Percentiles rank a stretch among this genome's conserved stretches.
These are phyloP conservation scores for Sporisorium scitamineum DNA, from an alignment of 1,284 basidiomycete species.

Conservation along the genomic window DNA sequence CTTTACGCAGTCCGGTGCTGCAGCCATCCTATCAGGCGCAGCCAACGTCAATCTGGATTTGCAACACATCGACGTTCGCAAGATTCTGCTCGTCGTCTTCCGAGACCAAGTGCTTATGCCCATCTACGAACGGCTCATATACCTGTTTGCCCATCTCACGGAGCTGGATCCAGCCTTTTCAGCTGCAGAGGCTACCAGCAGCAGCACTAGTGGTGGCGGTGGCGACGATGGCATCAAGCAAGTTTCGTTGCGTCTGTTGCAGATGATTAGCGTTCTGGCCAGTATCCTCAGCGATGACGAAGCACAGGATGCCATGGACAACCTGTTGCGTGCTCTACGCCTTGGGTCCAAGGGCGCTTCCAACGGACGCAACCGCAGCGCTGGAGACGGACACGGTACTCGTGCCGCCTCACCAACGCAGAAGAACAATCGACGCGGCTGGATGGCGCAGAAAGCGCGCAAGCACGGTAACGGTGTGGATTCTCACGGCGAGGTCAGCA, in stretches of 20 bases:
- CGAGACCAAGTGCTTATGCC: slow-evolving; percentile 74
- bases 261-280: slow-evolving; percentile 66
- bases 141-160: slow-evolving; percentile 47
- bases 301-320: slow-evolving; percentile 67
- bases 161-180: slow-evolving; percentile 48
- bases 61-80: slow-evolving; percentile 79
- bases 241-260: slow-evolving; percentile 56
- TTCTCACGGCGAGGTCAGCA: slow-evolving; percentile 5
- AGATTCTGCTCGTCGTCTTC: slow-evolving; percentile 81
- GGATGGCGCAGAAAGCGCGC: slow-evolving; percentile 57
- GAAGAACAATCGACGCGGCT: slow-evolving; percentile 48
- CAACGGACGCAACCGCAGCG: slow-evolving; percentile 29
- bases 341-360: slow-evolving; percentile 45
- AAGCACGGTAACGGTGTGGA: slow-evolving; percentile 45
- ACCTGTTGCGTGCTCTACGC: slow-evolving; percentile 58
- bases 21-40: slow-evolving; percentile 19
- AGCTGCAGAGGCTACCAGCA: slow-evolving; percentile 13
- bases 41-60: slow-evolving; percentile 7
- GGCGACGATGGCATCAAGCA: slow-evolving; percentile 40
- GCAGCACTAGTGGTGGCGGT: slow-evolving; percentile 12
- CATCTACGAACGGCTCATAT: slow-evolving; percentile 56
- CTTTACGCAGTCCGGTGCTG: slow-evolving; percentile 18
- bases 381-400: slow-evolving; percentile 21
- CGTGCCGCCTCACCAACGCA: slow-evolving; percentile 33
- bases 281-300: slow-evolving; percentile 66